A percentile compares a stretch with the other conserved stretches of the same genome.
These are phyloP conservation scores for Leccinellum rugosiceps DNA, from an alignment of 768 basidiomycete species.

Conservation along the genomic window DNA sequence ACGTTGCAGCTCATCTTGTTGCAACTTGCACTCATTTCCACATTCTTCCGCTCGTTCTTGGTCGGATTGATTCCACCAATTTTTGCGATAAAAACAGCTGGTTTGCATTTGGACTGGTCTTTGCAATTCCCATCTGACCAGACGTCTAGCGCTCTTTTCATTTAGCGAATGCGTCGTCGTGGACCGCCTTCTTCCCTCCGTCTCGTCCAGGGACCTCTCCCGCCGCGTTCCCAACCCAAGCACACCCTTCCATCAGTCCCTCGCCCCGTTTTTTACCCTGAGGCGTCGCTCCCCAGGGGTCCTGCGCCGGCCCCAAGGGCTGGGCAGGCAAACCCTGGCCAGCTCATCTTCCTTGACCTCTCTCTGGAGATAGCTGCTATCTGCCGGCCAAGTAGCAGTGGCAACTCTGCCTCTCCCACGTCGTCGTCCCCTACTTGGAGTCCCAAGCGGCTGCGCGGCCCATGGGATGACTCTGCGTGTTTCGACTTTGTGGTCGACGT, in stretches of 20 bases:
- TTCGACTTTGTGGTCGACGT: conserved; percentile 44
- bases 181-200: conserved; percentile 64
- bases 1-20: neutral
- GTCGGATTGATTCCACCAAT: conserved; percentile 2
- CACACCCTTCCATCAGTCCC: conserved; percentile 69
- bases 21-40: neutral
- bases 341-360: conserved; percentile 18
- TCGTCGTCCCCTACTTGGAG: conserved; percentile 17
- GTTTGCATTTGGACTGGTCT: neutral
- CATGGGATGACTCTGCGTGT: conserved; percentile 57
- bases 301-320: conserved; percentile 20
- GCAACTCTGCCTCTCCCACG: conserved; percentile 4
- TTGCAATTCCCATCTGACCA: neutral
- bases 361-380: conserved; percentile 18
- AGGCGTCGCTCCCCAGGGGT: conserved; percentile 23
- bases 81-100: conserved; percentile 1
- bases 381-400: conserved; percentile 14
- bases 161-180: conserved; percentile 56
- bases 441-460: conserved; percentile 39
- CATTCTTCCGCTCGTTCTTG: neutral
- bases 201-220: conserved; percentile 58
- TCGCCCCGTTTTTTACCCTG: conserved; percentile 45
- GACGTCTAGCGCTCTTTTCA: neutral
- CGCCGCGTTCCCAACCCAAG: conserved; percentile 56
- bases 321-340: conserved; percentile 4